Evolutionary conservation across 2,329 filamentous ascomycete species (phyloP).

Genomic region (Beauveria brongniartii): DNA sequence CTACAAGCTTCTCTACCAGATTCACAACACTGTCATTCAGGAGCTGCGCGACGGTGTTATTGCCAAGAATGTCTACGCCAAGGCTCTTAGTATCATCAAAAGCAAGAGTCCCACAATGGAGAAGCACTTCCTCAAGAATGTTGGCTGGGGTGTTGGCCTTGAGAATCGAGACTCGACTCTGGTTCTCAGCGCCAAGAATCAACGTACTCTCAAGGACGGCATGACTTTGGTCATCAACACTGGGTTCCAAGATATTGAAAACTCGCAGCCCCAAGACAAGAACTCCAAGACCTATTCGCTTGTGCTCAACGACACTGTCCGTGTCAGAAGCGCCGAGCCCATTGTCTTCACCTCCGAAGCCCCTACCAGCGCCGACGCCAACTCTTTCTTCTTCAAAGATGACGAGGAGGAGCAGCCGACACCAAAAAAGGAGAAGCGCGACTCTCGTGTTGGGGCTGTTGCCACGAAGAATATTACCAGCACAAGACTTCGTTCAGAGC

Average conservation of each 20-base stretch:
- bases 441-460: constrained; percentile 73
- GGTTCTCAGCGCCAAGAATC: constrained; percentile 79
- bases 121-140: constrained; percentile 87
- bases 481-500: constrained; percentile 83
- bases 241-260: constrained; percentile 82
- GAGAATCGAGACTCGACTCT: constrained; percentile 82
- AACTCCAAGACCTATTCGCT: constrained; percentile 84
- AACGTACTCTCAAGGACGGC: constrained; percentile 76
- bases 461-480: constrained; percentile 94
- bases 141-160: constrained; percentile 87
- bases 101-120: constrained; percentile 92
- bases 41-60: constrained; percentile 79
- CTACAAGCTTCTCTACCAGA: constrained; percentile 77
- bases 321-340: constrained; percentile 69
- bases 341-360: constrained; percentile 92
- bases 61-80: constrained; percentile 86
- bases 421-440: constrained; percentile 86
- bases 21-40: constrained; percentile 86
- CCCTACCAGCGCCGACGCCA: constrained; percentile 82
- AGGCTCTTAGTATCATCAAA: constrained; percentile 71
- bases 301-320: constrained; percentile 85
- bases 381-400: constrained; percentile 98
- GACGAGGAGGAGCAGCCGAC: constrained; percentile 80
- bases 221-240: constrained; percentile 94
- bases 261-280: constrained; percentile 80